phyloP scores from a whole-genome alignment of 306 rosid genomes.

The Biancaea sappan region DNA sequence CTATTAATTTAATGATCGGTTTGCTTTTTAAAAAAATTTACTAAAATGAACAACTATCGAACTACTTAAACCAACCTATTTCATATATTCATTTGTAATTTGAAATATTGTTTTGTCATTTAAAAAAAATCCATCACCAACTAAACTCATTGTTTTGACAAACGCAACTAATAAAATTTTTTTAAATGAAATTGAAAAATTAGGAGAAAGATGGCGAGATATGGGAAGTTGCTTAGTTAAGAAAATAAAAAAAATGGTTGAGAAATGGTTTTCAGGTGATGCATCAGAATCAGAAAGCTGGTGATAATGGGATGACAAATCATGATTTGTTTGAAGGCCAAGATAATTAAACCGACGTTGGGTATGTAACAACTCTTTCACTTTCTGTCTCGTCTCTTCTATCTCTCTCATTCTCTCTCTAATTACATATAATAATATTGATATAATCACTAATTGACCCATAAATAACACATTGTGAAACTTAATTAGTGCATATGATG shows the following conservation, averaged over 20 bases:
- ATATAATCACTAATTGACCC: background rate
- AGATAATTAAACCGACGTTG: constrained; percentile 46
- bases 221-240: constrained; percentile 51
- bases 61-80: no score
- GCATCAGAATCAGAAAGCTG: constrained; percentile 42
- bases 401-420: background rate
- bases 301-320: constrained; percentile 31
- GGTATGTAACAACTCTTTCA: constrained; percentile 33
- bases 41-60: no score
- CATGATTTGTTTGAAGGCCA: constrained; percentile 49
- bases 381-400: background rate
- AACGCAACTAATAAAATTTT: no score
- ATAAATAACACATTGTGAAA: background rate
- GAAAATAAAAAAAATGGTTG: constrained; percentile 49
- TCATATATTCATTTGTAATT: no score
- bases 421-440: background rate
- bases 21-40: no score
- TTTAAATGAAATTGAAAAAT: no score
- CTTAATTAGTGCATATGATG: background rate
- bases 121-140: no score
- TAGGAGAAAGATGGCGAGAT: no score
- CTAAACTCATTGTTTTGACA: no score
- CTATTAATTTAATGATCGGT: no score
- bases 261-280: constrained; percentile 65
- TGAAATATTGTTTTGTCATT: no score